Percentiles rank a stretch among this genome's conserved stretches.
phyloP scores from a whole-genome alignment of 202 grass and related monocot species.

The Setaria italica region DNA sequence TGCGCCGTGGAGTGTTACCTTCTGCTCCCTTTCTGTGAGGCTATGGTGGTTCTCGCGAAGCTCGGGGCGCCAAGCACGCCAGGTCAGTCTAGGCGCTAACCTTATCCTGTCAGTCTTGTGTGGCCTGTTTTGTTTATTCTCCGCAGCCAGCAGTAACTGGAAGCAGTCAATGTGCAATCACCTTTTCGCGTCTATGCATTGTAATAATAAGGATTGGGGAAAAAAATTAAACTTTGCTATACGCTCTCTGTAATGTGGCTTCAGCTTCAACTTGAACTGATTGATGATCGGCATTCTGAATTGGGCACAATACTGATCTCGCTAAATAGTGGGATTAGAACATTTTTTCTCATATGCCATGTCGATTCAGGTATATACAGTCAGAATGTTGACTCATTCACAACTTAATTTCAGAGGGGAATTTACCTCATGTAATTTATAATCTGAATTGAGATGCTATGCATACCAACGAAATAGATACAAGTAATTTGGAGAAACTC shows the following conservation, averaged over 20 bases:
- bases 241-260: not conserved
- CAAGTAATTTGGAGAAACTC: no score
- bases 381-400: not conserved
- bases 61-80: slow-evolving; percentile 14
- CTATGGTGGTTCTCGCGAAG: slow-evolving; percentile 15
- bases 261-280: not conserved
- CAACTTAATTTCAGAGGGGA: not conserved
- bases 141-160: not conserved
- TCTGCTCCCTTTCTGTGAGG: not conserved
- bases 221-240: not conserved
- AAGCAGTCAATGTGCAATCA: not conserved
- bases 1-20: no score
- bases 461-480: not conserved
- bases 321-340: not conserved
- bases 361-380: not conserved
- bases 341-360: not conserved
- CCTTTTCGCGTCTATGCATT: not conserved
- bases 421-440: not conserved
- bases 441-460: not conserved
- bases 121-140: no score
- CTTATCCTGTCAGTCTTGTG: not conserved
- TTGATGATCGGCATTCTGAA: not conserved
- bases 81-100: slow-evolving; percentile 29
- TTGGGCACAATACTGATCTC: not conserved
- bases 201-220: not conserved